Evolutionary conservation across 2,329 filamentous ascomycete genomes (phyloP).

Genomic region (Phialophora chinensis): DNA sequence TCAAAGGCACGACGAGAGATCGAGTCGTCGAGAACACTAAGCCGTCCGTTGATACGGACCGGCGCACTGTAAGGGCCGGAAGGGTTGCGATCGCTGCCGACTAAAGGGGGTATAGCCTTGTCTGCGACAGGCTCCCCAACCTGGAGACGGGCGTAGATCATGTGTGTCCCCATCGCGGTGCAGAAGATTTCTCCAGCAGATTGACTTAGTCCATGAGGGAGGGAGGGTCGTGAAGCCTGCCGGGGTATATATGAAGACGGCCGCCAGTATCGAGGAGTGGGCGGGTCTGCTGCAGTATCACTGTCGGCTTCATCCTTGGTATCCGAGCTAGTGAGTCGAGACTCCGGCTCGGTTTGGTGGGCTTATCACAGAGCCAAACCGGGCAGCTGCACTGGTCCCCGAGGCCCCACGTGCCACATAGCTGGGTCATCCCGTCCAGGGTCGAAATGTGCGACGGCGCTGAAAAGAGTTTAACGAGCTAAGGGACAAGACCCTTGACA

Average conservation of each 20-base stretch:
- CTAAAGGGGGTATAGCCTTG: conserved; percentile 21
- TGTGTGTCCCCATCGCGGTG: conserved; percentile 10
- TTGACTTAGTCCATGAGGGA: not conserved
- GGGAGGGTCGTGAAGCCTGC: not conserved
- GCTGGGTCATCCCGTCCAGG: not conserved
- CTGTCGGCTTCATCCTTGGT: not conserved
- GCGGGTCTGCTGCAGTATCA: not conserved
- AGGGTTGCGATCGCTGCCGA: conserved; percentile 2
- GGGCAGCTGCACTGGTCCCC: not conserved
- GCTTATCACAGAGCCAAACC: conserved; percentile 1
- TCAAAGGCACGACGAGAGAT: conserved; percentile 25
- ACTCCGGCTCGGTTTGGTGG: not conserved
- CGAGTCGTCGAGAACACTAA: conserved; percentile 30
- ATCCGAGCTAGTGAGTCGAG: conserved; percentile 2
- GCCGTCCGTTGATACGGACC: conserved; percentile 26
- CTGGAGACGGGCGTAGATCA: conserved; percentile 30
- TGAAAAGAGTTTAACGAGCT: conserved; percentile 1
- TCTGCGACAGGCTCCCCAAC: conserved; percentile 15
- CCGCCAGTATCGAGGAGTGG: not conserved
- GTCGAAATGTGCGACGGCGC: not conserved
- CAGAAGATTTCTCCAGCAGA: not conserved
- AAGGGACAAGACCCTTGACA: not conserved
- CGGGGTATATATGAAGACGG: conserved; percentile 11
- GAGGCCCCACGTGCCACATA: not conserved
- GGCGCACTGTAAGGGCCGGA: not conserved